Evolutionary conservation across 805 yeast species (phyloP), one percentile per base, ranked within the genome.

Genomic region (Ogataea minuta): DNA sequence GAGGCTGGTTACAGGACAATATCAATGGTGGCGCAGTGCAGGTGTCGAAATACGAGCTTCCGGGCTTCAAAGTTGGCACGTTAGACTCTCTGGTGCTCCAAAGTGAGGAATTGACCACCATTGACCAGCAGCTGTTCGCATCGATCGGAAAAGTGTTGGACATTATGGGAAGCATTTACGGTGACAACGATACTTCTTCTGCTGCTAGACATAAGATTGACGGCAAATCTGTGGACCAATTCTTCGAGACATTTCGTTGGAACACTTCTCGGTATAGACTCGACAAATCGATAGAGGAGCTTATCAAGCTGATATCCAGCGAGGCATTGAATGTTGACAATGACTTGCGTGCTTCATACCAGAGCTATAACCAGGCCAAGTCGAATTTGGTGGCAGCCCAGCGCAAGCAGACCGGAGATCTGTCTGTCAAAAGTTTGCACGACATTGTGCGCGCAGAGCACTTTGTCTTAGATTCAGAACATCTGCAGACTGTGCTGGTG

Each of bases 61-160:
- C 98, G 6, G 79, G 73, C 46, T 91, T 93, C 65, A 91, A 93
- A 63, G 87, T 93, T 47, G 97, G 97, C 20, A 90, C 98, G 9
- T 74, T 93, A 57, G 99, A 93, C 64, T 82, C 89, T 21, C 73
- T 93, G 44, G 95, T 93, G 39, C 80, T 84, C 53, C 90, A 90
- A 64, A 79, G 90, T 60, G 99, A 93, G 56, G 98, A 91, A 56
- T 73, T 93, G 42, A 68, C 77, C 28, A 90, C 88, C 60, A 67
- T 82, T 39, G 99, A 93, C 64, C 67, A 68, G n/a, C 93, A 87
- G 63, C 72, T 91, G 57, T 76, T 74, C 29, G 66, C 71, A 7
- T 76, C 93, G 6, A 77, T 89, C 10, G 59, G 68, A 17, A 95
- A 95, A 63, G 78, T 84, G 23, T 72, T 84, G 39, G 99, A 93